Conservation (phyloP, 2,329 filamentous ascomycete genomes). For the Leptodontidium sp. region DNA sequence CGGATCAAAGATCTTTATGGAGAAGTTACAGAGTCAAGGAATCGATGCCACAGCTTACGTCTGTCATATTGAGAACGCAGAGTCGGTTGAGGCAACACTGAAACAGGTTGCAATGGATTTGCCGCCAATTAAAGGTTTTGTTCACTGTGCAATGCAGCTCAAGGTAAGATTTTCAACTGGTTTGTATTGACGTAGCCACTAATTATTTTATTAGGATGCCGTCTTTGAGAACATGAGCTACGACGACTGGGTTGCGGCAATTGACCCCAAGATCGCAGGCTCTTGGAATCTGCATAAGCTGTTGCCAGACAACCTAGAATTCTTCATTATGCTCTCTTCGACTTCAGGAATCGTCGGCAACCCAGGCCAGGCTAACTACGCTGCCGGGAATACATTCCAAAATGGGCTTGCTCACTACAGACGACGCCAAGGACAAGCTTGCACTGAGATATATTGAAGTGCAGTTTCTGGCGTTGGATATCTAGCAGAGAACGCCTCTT, state of each 20-base stretch:
- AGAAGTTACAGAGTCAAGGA: too few relatives aligned
- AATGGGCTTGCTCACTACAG: slow-evolving; percentile 32
- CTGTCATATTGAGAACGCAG: too few relatives aligned
- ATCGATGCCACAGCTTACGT: too few relatives aligned
- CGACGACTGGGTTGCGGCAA: slow-evolving; percentile 44
- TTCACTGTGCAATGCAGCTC: too few relatives aligned
- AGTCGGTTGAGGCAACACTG: too few relatives aligned
- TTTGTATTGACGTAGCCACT: too few relatives aligned
- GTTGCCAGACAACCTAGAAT: slow-evolving; percentile 49
- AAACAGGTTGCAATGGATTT: too few relatives aligned
- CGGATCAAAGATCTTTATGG: too few relatives aligned
- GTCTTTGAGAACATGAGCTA: slow-evolving; percentile 46
- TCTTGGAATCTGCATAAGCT: slow-evolving; percentile 45
- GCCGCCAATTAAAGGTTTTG: too few relatives aligned
- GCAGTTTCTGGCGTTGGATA: slow-evolving; percentile 22
- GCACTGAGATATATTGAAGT: too few relatives aligned
- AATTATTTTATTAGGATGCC: slow-evolving; percentile 15
- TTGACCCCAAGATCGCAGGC: slow-evolving; percentile 49
- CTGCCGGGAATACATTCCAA: slow-evolving; percentile 49
- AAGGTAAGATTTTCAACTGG: too few relatives aligned
- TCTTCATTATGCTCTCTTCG: slow-evolving; percentile 53
- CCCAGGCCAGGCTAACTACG: slow-evolving; percentile 48
- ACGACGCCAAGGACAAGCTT: slow-evolving; percentile 14
- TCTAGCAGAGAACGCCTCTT: slow-evolving; percentile 5
- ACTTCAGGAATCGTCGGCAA: slow-evolving; percentile 47